These are phyloP conservation scores for Phytophthora pseudosyringae DNA, from an alignment of 352 stramenopile genomes.

Conservation along the genomic window DNA sequence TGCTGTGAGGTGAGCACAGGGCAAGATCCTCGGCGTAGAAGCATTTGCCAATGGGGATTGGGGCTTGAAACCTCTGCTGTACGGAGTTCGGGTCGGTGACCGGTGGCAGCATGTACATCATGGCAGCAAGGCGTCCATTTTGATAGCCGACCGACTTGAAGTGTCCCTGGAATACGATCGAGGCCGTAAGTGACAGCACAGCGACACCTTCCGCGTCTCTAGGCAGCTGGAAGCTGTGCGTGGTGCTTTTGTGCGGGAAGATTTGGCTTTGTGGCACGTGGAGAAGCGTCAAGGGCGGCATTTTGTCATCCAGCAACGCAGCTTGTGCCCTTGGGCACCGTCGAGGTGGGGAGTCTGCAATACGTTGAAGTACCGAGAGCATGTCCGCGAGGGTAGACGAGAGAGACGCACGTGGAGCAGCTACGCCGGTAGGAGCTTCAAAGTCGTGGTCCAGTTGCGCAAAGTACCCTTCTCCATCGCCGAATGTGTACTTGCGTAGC, in stretches of 20 bases:
- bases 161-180: slow-evolving; percentile 76
- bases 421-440: slow-evolving; percentile 20
- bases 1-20: slow-evolving; percentile 65
- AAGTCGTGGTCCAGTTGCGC: slow-evolving; percentile 53
- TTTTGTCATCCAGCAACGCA: slow-evolving; percentile 47
- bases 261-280: slow-evolving; percentile 56
- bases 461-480: slow-evolving; percentile 71
- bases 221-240: slow-evolving; percentile 69
- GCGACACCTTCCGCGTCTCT: slow-evolving; percentile 33
- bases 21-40: slow-evolving; percentile 57
- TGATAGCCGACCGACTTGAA: slow-evolving; percentile 79
- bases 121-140: slow-evolving; percentile 73
- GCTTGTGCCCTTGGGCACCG: slow-evolving; percentile 25
- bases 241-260: slow-evolving; percentile 63
- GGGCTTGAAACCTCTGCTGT: slow-evolving; percentile 24
- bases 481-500: slow-evolving; percentile 75
- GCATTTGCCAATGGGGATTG: slow-evolving; percentile 65
- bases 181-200: slow-evolving; percentile 61
- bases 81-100: slow-evolving; percentile 8
- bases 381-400: slow-evolving; percentile 46
- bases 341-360: slow-evolving; percentile 21
- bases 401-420: slow-evolving; percentile 18
- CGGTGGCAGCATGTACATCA: slow-evolving; percentile 72
- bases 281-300: slow-evolving; percentile 39
- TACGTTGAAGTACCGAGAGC: slow-evolving; percentile 36